Base-by-base conservation (phyloP, 768 basidiomycete species). In the Kwoniella botswanensis region DNA sequence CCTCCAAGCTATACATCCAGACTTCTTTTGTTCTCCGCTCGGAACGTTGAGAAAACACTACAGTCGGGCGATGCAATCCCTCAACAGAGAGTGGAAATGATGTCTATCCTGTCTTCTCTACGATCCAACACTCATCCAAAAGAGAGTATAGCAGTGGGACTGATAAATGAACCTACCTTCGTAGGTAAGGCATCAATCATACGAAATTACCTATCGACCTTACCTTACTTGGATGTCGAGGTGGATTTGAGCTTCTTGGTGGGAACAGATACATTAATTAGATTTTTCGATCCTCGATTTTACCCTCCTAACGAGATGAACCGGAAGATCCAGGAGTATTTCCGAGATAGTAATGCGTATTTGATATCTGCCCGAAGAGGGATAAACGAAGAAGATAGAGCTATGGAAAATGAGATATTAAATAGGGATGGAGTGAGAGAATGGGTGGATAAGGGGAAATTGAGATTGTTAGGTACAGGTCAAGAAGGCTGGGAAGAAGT, bases 111-210 rank as follows among this genome's bases (percentile, higher is more conserved):
- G 26, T 87, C 90, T 0, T 44, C 86, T 89, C 12, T 63, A 83
- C 68, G 57, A 74, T 17, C 13, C 35, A 0, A 29, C 35, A 42
- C 46, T 11, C 26, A 43, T 17, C 21, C n/a, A 24, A 29, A 50
- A n/a, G 53, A 50, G 6, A 90, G 91, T 68, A 86, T 91, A 44
- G 93, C 92, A 0, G 87, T 96, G 7, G 95, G 88, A 9, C 87
- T 94, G 74, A 88, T 93, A 70, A 88, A 94, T 80, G 92, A 93
- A 77, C 93, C 94, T 12, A 93, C 90, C 0, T 97, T 98, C 82
- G 91, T 92, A 26, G 88, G 90, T 18, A 98, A 98, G 84, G 90
- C 92, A 15, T 82, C 81, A 12, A 83, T 86, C 53, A 84, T 96
- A 35, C 43, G 63, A 18, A 18, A 53, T 6, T 65, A 57, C 12